phyloP scores from a whole-genome alignment of 129 eudicot genomes.

The Centaurea solstitialis region DNA sequence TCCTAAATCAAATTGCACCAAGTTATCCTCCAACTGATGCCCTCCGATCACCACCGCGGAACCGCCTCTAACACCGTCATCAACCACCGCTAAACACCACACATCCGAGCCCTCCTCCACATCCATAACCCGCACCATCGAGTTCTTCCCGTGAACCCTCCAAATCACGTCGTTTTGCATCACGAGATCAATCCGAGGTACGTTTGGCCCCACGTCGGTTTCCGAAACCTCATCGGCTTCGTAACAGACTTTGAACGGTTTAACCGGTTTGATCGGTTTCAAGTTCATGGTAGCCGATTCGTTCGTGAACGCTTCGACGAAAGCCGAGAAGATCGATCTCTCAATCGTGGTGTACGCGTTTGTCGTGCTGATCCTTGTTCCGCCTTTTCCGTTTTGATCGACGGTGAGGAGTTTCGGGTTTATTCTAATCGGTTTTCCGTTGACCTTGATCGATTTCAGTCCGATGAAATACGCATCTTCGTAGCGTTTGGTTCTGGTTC shows the following conservation, averaged over 20 bases:
- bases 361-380: slow-evolving; percentile 50
- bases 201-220: slow-evolving; percentile 48
- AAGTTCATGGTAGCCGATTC: slow-evolving; percentile 53
- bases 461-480: slow-evolving; percentile 49
- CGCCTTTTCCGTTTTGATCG: slow-evolving; percentile 32
- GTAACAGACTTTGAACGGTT: slow-evolving; percentile 55
- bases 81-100: slow-evolving; percentile 70
- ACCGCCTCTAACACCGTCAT: slow-evolving; percentile 36
- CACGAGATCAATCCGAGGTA: slow-evolving; percentile 47
- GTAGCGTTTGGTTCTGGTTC: neutral
- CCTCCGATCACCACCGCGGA: slow-evolving; percentile 59
- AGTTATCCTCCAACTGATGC: slow-evolving; percentile 67
- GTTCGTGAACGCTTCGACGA: slow-evolving; percentile 37
- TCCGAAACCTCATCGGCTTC: slow-evolving; percentile 30
- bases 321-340: slow-evolving; percentile 24
- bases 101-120: slow-evolving; percentile 40
- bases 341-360: slow-evolving; percentile 49
- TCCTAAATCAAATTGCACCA: slow-evolving; percentile 60
- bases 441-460: slow-evolving; percentile 45
- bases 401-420: slow-evolving; percentile 18
- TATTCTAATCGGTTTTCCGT: slow-evolving; percentile 30
- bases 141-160: slow-evolving; percentile 56
- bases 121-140: slow-evolving; percentile 56
- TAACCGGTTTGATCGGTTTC: slow-evolving; percentile 32
- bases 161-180: slow-evolving; percentile 47